Base-by-base conservation (phyloP, 805 yeast species). In the Nematodospora valgi region DNA sequence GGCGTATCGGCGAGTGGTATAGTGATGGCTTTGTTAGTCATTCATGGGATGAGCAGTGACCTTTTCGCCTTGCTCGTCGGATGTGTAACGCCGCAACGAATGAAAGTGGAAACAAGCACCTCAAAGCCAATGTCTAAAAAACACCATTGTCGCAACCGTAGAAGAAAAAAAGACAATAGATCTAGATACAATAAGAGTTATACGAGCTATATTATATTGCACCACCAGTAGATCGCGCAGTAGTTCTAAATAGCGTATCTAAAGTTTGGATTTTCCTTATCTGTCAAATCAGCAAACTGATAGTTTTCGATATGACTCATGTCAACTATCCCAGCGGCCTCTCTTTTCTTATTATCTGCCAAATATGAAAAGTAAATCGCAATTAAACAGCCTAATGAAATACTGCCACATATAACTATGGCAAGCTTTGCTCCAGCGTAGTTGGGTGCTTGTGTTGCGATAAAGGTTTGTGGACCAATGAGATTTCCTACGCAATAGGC, bases 401-500 rank as follows among this genome's bases (percentile, higher is more conserved):
- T 33, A 32, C 49, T 40, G 35, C 46, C 47, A 37, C 64, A 59
- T 13, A 49, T 68, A 27, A 64, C 69, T 46, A 70, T 65, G 28
- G 68, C 54, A 21, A 54, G 59, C 38, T 61, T 63, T 12, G 70
- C 78, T 24, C 63, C 58, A 9, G 49, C 47, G 43, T 70, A 73
- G 4, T 42, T 37, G 15, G 78, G 77, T 3, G 75, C 72, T 45
- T 75, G 71, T 3, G 34, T 38, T 0, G 54, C 52, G 28, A 55
- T 51, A 46, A 74, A 74, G 4, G 76, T 60, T 41, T 73, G 78
- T 1, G 82, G 80, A 3, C 82, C 82, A 32, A 66, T 56, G 31
- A 74, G 55, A 47, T 76, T 78, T 15, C 82, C 82, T 6, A 62
- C 70, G 50, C 78, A 70, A 53, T 68, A 75, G 4, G 71, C 73